These are phyloP conservation scores for Agaricus subrufescens DNA, from an alignment of 768 basidiomycete species.

Conservation along the genomic window DNA sequence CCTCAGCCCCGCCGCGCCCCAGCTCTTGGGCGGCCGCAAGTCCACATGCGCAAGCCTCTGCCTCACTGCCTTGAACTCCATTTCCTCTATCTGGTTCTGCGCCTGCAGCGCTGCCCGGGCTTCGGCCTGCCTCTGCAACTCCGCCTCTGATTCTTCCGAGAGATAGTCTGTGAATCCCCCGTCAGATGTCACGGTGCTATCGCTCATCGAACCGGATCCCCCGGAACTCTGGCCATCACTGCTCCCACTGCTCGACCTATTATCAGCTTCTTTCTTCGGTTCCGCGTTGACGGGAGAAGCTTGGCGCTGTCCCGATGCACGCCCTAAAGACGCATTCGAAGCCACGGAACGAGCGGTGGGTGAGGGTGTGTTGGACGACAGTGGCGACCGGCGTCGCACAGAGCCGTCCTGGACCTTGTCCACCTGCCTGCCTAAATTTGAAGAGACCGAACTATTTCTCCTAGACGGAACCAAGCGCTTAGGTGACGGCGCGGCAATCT, in stretches of 20 bases:
- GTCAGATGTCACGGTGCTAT: constrained; percentile 79
- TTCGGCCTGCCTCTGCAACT: constrained; percentile 83
- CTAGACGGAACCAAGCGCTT: not conserved
- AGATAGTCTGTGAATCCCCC: constrained; percentile 88
- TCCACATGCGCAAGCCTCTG: constrained; percentile 74
- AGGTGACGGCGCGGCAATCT: constrained; percentile 2
- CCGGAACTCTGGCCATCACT: constrained; percentile 40
- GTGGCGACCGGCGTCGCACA: constrained; percentile 19
- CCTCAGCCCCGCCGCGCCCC: constrained; percentile 46
- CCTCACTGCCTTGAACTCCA: constrained; percentile 76
- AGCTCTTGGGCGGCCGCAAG: constrained; percentile 71
- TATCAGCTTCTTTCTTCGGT: constrained; percentile 27
- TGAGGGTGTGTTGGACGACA: constrained; percentile 9
- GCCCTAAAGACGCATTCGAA: constrained; percentile 12
- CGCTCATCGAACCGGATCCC: constrained; percentile 51
- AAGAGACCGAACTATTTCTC: constrained; percentile 1
- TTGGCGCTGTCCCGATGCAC: constrained; percentile 14
- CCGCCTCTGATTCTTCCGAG: constrained; percentile 90
- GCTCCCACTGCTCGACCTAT: constrained; percentile 47
- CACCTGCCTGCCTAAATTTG: not conserved
- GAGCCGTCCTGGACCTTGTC: constrained; percentile 7
- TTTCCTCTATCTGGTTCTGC: constrained; percentile 77
- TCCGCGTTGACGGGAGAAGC: constrained; percentile 18
- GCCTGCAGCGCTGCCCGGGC: constrained; percentile 71
- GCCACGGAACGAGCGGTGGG: constrained; percentile 1